Evolutionary conservation across 176 grass and related monocot species (phyloP).

Genomic region (Aegilops longissima): DNA sequence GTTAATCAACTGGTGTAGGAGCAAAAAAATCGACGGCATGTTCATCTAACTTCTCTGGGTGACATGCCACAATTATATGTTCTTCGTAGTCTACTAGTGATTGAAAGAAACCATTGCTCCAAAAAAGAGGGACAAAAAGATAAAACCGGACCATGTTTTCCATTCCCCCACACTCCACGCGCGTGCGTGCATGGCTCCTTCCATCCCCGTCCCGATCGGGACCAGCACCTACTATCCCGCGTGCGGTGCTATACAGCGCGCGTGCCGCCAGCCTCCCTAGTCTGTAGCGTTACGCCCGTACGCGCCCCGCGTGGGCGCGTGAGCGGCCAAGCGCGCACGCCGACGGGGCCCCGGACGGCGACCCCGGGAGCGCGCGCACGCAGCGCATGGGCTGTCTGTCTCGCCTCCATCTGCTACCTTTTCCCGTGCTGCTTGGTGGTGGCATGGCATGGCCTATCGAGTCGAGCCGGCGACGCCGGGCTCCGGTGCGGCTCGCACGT

Average conservation of each 20-base stretch:
- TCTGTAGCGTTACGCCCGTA: background rate
- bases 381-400: background rate
- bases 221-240: background rate
- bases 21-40: too few relatives aligned
- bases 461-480: too few relatives aligned
- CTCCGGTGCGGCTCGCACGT: too few relatives aligned
- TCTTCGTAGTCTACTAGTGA: too few relatives aligned
- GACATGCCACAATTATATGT: too few relatives aligned
- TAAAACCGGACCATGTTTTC: background rate
- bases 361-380: background rate
- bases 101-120: background rate
- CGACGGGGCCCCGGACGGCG: background rate
- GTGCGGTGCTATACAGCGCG: background rate
- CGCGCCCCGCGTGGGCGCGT: background rate
- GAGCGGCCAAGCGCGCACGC: background rate
- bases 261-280: background rate
- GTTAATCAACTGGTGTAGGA: too few relatives aligned
- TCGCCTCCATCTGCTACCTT: background rate
- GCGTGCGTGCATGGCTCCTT: slow-evolving; percentile 2
- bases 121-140: background rate
- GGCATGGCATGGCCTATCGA: background rate
- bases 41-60: too few relatives aligned
- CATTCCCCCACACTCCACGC: background rate
- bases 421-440: background rate
- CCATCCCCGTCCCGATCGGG: background rate